These are phyloP conservation scores for Speleostelium caveatum DNA, from an alignment of 78 protist genomes.

Conservation along the genomic window DNA sequence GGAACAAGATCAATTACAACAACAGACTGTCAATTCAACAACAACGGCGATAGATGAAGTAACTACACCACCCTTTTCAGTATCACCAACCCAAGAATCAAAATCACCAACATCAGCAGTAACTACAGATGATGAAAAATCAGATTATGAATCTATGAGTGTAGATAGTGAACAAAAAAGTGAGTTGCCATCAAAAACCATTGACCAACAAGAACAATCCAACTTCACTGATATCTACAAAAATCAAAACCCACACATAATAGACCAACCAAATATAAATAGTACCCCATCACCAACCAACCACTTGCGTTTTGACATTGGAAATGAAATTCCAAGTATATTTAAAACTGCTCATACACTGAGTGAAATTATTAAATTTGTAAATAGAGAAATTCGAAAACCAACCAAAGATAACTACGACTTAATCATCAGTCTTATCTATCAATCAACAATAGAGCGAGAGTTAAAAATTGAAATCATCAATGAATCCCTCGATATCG, in stretches of 20 bases:
- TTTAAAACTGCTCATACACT: too few relatives aligned
- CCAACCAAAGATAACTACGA: slow-evolving; percentile 30
- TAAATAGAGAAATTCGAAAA: slow-evolving; percentile 33
- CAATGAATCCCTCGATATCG: not conserved
- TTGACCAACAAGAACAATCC: not conserved
- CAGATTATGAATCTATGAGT: not conserved
- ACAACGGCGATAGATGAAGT: not conserved
- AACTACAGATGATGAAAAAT: not conserved
- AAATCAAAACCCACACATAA: not conserved
- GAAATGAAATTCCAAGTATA: too few relatives aligned
- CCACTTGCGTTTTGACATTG: not conserved
- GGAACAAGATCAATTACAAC: not conserved
- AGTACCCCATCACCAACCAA: not conserved
- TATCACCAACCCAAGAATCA: not conserved
- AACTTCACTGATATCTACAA: not conserved
- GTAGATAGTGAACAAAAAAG: not conserved
- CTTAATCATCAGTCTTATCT: not conserved
- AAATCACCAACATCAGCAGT: not conserved
- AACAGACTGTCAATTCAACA: not conserved
- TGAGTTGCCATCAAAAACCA: not conserved
- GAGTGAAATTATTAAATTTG: slow-evolving; percentile 19
- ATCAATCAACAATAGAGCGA: not conserved
- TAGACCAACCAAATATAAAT: not conserved
- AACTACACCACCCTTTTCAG: not conserved
- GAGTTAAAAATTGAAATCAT: not conserved